These are phyloP conservation scores for Rhodotorula kratochvilovae DNA, from an alignment of 768 basidiomycete species.

Conservation along the genomic window DNA sequence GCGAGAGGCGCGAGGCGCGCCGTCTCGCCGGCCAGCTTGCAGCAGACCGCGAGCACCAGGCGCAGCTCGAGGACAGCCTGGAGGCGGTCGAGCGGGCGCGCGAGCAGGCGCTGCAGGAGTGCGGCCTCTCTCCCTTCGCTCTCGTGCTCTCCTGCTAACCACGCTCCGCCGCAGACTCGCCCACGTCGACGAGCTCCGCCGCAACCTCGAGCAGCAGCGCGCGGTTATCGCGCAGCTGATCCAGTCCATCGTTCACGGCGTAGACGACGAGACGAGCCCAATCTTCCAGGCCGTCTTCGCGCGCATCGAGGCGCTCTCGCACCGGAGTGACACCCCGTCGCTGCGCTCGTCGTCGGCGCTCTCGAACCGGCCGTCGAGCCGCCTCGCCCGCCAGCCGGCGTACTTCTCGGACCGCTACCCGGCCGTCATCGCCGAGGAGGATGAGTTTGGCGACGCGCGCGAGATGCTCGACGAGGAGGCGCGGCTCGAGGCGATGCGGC, in stretches of 20 bases:
- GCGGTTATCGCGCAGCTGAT: slow-evolving; percentile 4
- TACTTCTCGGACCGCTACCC: not conserved
- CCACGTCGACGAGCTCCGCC: slow-evolving; percentile 2
- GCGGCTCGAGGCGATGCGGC: slow-evolving; percentile 5
- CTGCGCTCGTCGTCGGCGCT: not conserved
- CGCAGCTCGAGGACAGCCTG: slow-evolving; percentile 12
- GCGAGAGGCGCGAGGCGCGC: slow-evolving; percentile 19
- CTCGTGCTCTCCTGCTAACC: not conserved
- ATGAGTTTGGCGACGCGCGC: not conserved
- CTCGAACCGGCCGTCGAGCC: not conserved
- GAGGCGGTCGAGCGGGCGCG: slow-evolving; percentile 8
- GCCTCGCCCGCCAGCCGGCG: not conserved
- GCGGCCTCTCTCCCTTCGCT: not conserved
- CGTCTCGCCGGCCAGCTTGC: slow-evolving; percentile 8
- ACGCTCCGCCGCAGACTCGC: not conserved
- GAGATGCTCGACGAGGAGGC: slow-evolving; percentile 12
- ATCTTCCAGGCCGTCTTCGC: slow-evolving; percentile 21
- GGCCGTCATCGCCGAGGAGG: not conserved
- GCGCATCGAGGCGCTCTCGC: slow-evolving; percentile 11
- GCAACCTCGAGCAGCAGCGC: slow-evolving; percentile 11
- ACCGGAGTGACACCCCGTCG: slow-evolving; percentile 6
- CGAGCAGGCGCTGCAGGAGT: slow-evolving; percentile 17
- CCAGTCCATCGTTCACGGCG: not conserved
- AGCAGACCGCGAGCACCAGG: slow-evolving; percentile 12
- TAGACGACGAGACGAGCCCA: slow-evolving; percentile 1